Evolutionary conservation across 2,329 filamentous ascomycete genomes (phyloP), one percentile per base, ranked within the genome.

Genomic region (Septoria linicola): DNA sequence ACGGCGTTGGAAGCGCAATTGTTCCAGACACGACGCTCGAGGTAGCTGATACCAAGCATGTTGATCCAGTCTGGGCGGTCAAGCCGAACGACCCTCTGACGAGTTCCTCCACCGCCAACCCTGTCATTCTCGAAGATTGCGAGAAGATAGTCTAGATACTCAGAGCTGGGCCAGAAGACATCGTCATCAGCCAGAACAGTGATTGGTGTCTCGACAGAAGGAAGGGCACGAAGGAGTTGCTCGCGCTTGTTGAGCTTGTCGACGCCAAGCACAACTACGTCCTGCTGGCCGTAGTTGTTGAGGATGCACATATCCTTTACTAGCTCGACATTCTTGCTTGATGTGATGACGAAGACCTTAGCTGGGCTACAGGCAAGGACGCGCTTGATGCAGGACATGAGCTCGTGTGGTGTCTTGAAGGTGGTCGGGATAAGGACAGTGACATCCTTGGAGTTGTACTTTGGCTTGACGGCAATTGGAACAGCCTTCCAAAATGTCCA

Each of bases 1-100:
- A 84, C 68, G 5, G 75, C 70, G 54, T 79, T 80, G 5, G 77
- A 78, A 0, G 79, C 71, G 1, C 76, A 73, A 45, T 80, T 78
- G 61, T 85, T 82, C 63, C 79, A 85, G 61, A 83, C 84, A 64
- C 83, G 80, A 0, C 81, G 77, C 58, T 80, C 75, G 1, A 85
- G 74, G 61, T 84, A 84, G n/a, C 75, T 64, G 23, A 76, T 76
- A 0, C 78, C 81, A 14, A 84, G 69, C 61, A 82, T 75, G 65
- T 84, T 83, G 64, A 73, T 74, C 23, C 63, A 39, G 43, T 54
- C 54, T 3, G 59, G 49, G 36, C 55, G 47, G 51, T 59, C 34
- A 1, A 69, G 68, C 2, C 78, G 73, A 4, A 69, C 67, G 5
- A 80, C 79, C 0, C 72, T 72, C 66, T 84, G 83, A 60, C 75